Base-by-base conservation (phyloP, 2,329 filamentous ascomycete genomes). In the Clonostachys rhizophaga region DNA sequence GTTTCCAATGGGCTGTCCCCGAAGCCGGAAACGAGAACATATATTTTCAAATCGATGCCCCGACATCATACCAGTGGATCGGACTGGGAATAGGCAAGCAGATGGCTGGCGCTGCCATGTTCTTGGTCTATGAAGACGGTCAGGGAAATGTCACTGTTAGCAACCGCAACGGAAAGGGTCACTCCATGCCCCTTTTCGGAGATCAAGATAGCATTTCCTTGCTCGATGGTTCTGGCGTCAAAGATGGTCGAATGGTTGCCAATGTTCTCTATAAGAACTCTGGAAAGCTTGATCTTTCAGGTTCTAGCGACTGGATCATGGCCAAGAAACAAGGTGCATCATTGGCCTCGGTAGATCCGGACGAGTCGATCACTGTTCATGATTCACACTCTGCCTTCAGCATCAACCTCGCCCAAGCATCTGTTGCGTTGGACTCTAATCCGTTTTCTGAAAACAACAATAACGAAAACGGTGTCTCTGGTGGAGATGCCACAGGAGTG, bases 121-220 rank as follows among this genome's bases (percentile, higher is more conserved):
- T 86, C 57, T 52, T 86, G 55, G 69, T 85, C 53, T 86, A 86
- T 60, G 64, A 76, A 42, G 71, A 82, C 52, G 78, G 79, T 49
- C 52, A 55, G 4, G 75, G 76, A 50, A 84, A 85, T 56, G 70
- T 86, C 20, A 86, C 83, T 1, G 58, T 86, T 46, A 84, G 81
- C 51, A 72, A 81, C 2, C 76, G 83, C 18, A 55, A 60, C 4
- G 78, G 74, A 33, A 64, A 55, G 1, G 70, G 70, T 8, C 68
- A 84, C 52, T 52, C 59, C 35, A 62, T 69, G 65, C 83, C 83
- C 0, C 42, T 62, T 30, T 74, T 76, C 59, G 65, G 63, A 2
- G 55, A 60, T 2, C 62, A 68, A 6, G 65, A 68, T 20, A 62
- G 70, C 33, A 60, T 85, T 18, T 68, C 75, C 34, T 68, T 86